Conservation (phyloP, 2,329 filamentous ascomycete genomes). For the Cladophialophora bantiana region DNA sequence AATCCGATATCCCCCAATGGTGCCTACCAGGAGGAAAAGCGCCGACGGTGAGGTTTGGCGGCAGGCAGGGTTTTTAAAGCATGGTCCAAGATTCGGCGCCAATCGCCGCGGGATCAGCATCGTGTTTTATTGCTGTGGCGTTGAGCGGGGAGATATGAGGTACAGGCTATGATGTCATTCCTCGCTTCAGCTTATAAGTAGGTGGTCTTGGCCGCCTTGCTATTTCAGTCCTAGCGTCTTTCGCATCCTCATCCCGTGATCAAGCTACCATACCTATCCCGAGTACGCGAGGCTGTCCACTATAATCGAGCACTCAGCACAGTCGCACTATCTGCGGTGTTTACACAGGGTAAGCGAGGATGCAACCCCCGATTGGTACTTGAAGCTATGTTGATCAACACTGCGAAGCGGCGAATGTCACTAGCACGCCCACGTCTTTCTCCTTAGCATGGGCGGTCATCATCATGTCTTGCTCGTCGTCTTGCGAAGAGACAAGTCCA, state of each 20-base stretch:
- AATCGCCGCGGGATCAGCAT: conserved; percentile 19
- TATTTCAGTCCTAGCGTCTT: neutral
- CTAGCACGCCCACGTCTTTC: conserved; percentile 5
- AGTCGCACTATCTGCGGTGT: neutral
- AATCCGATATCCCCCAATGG: conserved; percentile 28
- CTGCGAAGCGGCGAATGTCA: conserved; percentile 11
- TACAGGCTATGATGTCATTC: conserved; percentile 26
- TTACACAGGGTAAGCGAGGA: neutral
- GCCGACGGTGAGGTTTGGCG: conserved; percentile 12
- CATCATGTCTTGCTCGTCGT: neutral
- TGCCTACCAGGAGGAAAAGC: conserved; percentile 28
- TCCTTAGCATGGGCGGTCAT: neutral
- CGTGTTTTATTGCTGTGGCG: conserved; percentile 26
- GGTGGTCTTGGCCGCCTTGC: neutral
- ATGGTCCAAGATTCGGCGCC: conserved; percentile 11
- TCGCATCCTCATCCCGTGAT: neutral
- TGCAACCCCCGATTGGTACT: neutral
- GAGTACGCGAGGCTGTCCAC: neutral
- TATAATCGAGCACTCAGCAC: neutral
- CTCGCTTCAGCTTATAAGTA: conserved; percentile 18
- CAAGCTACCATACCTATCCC: neutral
- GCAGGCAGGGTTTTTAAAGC: conserved; percentile 28
- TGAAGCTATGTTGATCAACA: conserved; percentile 6
- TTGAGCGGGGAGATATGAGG: neutral
- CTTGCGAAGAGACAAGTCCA: neutral